Evolutionary conservation across 306 rosid species (phyloP), one percentile per base, ranked within the genome.

Genomic region (Vicia sativa): DNA sequence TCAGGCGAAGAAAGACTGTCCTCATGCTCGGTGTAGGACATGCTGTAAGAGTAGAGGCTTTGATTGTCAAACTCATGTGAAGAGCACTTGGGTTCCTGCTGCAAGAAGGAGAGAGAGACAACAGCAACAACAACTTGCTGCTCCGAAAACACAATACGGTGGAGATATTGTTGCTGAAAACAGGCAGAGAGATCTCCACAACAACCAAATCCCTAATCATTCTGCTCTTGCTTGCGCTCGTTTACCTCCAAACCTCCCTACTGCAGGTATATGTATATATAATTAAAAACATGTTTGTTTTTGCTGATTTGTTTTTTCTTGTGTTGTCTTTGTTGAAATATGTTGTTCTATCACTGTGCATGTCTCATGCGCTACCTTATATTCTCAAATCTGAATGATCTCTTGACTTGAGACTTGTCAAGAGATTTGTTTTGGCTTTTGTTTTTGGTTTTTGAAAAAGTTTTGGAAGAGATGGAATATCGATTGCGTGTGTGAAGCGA

Each of bases 1-100:
- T 79, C 99, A 95, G 50, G 97, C 99, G 0, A 95, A 95, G 81
- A 95, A 90, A 54, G 96, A 95, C 49, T 95, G 99, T 70, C 74
- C 77, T 52, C 96, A 95, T 78, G 72, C 79, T 83, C 63, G 99
- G 62, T 95, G 99, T 44, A 80, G 99, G 34, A 90, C 97, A 16
- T 95, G 99, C 74, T 95, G 99, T 58, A 95, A 90, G 68, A 90
- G 92, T 81, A 89, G 99, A 11, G 99, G 99, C 3, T 85, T 79
- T 14, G 91, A 91, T 18, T 95, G 99, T 53, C 80, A 78, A 10
- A 95, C 99, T 19, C 99, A 95, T 78, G 79, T 95, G 0, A 95
- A 75, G 55, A 90, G 97, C 77, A 95, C 99, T 16, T 95, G 99
- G 99, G 96, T 90, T 6, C 91, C 99, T 0, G 97, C 97, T 3